Base-by-base conservation (phyloP, 805 yeast genomes). In the Ogataea populi-albae region DNA sequence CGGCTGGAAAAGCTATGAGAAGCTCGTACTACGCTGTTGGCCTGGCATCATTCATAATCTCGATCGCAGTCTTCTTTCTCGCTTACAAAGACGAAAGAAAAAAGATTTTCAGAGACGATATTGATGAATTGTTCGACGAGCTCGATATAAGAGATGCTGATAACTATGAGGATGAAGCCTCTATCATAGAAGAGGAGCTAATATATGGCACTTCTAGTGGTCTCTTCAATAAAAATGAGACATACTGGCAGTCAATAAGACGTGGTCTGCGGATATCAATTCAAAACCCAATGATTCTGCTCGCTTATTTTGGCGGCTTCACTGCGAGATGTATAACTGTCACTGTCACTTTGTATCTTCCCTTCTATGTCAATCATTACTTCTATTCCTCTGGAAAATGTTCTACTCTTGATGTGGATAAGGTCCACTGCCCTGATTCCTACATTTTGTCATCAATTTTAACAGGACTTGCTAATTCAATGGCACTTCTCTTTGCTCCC, bases 261-360 rank as follows among this genome's bases (percentile, higher is more conserved):
- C 58, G 61, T 11, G 88, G 86, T 0, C 59, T 77, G 31, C 44
- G 52, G 2, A 67, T 69, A 11, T 75, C 81, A 1, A 45, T 57
- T 17, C 54, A 61, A 34, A 72, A 73, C 50, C 65, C 67, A 9
- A 63, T 68, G 23, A 66, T 79, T 17, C 66, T 70, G 27, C 51
- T 79, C 17, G 80, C 86, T 0, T 81, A 78, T 48, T 47, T 70
- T 12, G 85, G 84, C 5, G 73, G 77, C 2, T 72, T 79, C 43
- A 75, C 79, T 12, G 75, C 87, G 3, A 70, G 88, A 32, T 68
- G 84, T 4, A 71, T 80, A 3, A 70, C 84, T 1, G 79, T 81
- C 1, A 66, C 71, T 3, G 67, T 73, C 6, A 60, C 84, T 0
- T 68, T 78, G 4, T 82, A 79, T 54, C 66, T 81, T 17, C 89